Conservation (phyloP, 1,284 basidiomycete species). For the Cutaneotrichosporon mucoides region DNA sequence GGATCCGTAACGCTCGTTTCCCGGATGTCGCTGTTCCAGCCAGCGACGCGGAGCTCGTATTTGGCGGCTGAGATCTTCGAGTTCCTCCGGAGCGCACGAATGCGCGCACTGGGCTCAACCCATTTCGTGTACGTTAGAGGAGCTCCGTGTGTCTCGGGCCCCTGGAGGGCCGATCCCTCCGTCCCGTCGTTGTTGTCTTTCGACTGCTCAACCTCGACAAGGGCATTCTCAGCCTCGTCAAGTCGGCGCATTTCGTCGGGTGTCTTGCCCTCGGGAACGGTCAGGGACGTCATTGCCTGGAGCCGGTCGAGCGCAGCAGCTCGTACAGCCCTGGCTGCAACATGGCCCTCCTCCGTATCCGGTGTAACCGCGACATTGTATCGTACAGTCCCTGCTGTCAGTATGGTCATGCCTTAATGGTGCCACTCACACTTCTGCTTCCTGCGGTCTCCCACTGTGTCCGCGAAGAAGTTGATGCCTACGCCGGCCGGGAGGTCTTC, state of each 20-base stretch:
- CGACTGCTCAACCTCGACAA: no score
- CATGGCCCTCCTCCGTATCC: slow-evolving; percentile 17
- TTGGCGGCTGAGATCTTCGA: slow-evolving; percentile 31
- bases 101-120: slow-evolving; percentile 25
- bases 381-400: slow-evolving; percentile 38
- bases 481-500: slow-evolving; percentile 25
- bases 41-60: slow-evolving; percentile 26
- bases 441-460: slow-evolving; percentile 18
- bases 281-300: slow-evolving; percentile 29
- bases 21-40: neutral
- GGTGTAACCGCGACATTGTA: slow-evolving; percentile 27
- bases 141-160: no score
- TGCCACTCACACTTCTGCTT: slow-evolving; percentile 31
- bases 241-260: slow-evolving; percentile 28
- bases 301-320: slow-evolving; percentile 20
- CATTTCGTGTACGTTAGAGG: slow-evolving; percentile 14
- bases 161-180: no score
- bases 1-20: neutral
- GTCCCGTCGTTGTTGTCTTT: no score
- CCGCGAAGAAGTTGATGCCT: slow-evolving; percentile 24
- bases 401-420: neutral
- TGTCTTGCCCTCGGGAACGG: slow-evolving; percentile 42
- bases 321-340: slow-evolving; percentile 13
- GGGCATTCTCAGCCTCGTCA: neutral
- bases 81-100: slow-evolving; percentile 20